These are phyloP conservation scores for Myotisia sp. DNA, from an alignment of 2,329 filamentous ascomycete species.

Conservation along the genomic window DNA sequence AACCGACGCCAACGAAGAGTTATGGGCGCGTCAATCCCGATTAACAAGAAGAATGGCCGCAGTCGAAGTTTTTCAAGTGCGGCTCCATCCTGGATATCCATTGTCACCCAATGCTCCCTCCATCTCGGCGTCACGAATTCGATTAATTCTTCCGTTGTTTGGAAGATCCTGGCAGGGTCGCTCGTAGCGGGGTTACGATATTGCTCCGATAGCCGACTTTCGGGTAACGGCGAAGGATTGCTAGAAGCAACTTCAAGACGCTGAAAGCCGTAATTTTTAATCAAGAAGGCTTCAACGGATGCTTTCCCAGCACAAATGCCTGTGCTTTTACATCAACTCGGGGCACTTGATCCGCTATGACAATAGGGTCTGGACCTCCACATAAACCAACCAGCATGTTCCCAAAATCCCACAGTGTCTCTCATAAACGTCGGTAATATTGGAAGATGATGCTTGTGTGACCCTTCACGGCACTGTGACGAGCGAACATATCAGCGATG, in stretches of 20 bases:
- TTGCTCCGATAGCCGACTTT: constrained; percentile 5
- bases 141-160: constrained; percentile 52
- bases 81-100: constrained; percentile 59
- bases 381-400: constrained; percentile 41
- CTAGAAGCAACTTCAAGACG: constrained; percentile 46
- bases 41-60: constrained; percentile 81
- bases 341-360: background rate
- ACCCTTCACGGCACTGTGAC: too few relatives aligned
- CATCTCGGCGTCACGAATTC: constrained; percentile 77
- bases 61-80: constrained; percentile 61
- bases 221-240: background rate
- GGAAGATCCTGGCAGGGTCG: constrained; percentile 34
- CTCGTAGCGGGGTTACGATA: constrained; percentile 3
- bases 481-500: too few relatives aligned
- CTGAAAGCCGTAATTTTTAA: constrained; percentile 69
- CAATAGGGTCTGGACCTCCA: constrained; percentile 27
- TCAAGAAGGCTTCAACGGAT: constrained; percentile 75
- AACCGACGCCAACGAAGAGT: constrained; percentile 71
- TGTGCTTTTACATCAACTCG: constrained; percentile 22
- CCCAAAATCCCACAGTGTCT: background rate
- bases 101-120: constrained; percentile 73
- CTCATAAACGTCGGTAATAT: too few relatives aligned
- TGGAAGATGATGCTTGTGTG: too few relatives aligned
- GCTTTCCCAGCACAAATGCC: constrained; percentile 89
- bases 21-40: constrained; percentile 83